phyloP scores from a whole-genome alignment of 108 stramenopile species.

The Bacterosira constricta region DNA sequence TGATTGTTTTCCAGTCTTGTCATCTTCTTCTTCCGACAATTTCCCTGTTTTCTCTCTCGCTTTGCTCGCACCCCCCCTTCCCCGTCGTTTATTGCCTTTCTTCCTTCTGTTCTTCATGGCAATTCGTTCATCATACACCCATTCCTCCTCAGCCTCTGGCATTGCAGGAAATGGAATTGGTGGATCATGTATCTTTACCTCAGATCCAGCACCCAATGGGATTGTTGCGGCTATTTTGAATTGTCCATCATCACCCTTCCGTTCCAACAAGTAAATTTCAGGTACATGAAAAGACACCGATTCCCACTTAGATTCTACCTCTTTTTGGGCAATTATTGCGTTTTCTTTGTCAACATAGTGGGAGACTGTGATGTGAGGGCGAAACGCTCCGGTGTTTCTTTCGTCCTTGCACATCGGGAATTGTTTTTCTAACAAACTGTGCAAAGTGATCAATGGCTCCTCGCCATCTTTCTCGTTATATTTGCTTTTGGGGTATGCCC shows the following conservation, averaged over 20 bases:
- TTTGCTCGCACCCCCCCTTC: not conserved
- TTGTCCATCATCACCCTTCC: constrained; percentile 76
- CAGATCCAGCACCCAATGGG: constrained; percentile 31
- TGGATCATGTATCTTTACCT: constrained; percentile 41
- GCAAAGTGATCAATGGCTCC: constrained; percentile 56
- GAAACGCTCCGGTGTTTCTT: constrained; percentile 52
- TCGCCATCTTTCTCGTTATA: constrained; percentile 26
- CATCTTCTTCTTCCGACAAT: not conserved
- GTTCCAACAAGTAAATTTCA: constrained; percentile 68
- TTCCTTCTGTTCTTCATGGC: constrained; percentile 52
- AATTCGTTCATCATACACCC: constrained; percentile 76
- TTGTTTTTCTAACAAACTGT: constrained; percentile 50
- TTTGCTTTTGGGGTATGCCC: constrained; percentile 63
- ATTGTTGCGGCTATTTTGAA: constrained; percentile 66
- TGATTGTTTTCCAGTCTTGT: not conserved
- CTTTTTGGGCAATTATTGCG: constrained; percentile 56
- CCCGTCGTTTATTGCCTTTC: not conserved
- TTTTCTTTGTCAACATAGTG: constrained; percentile 62
- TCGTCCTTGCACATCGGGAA: constrained; percentile 73
- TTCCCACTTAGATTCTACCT: constrained; percentile 52
- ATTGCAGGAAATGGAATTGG: constrained; percentile 68
- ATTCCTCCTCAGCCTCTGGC: constrained; percentile 74
- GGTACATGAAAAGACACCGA: constrained; percentile 53
- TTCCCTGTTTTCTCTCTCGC: not conserved
- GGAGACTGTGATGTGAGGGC: constrained; percentile 81